Evolutionary conservation across 2,329 filamentous ascomycete species (phyloP).

Genomic region (Phyllosticta citriasiana): DNA sequence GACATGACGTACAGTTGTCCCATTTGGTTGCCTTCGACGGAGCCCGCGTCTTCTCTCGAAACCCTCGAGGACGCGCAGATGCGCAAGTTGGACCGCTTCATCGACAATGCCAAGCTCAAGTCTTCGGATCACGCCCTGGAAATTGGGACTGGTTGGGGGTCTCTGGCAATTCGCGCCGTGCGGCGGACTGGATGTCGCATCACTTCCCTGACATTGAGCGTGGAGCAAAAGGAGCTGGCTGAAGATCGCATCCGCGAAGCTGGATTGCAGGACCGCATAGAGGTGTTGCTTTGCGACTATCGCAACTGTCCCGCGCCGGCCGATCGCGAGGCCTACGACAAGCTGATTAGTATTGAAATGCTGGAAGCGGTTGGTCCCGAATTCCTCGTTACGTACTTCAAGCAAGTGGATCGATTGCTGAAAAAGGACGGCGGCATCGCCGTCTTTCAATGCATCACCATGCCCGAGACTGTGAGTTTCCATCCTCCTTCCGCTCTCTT

Average conservation of each 20-base stretch:
- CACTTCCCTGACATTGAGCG: slow-evolving; percentile 57
- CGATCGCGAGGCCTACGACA: slow-evolving; percentile 48
- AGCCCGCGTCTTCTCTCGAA: slow-evolving; percentile 39
- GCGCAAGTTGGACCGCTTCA: slow-evolving; percentile 56
- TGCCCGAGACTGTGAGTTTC: slow-evolving; percentile 47
- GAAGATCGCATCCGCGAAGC: slow-evolving; percentile 54
- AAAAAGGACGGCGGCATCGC: slow-evolving; percentile 58
- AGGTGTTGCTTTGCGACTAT: slow-evolving; percentile 61
- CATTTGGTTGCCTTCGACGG: slow-evolving; percentile 47
- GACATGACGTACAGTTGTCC: slow-evolving; percentile 71
- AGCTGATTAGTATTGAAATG: slow-evolving; percentile 69
- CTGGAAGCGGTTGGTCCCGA: slow-evolving; percentile 62
- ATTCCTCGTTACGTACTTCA: slow-evolving; percentile 59
- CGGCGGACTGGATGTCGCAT: slow-evolving; percentile 56
- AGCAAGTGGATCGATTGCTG: slow-evolving; percentile 51
- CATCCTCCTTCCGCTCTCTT: neutral
- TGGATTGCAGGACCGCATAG: slow-evolving; percentile 50
- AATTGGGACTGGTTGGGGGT: slow-evolving; percentile 68
- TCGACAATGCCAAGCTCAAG: slow-evolving; percentile 55
- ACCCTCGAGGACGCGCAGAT: slow-evolving; percentile 56
- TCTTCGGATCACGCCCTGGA: slow-evolving; percentile 59
- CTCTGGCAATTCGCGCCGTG: slow-evolving; percentile 61
- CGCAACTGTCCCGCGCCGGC: slow-evolving; percentile 45
- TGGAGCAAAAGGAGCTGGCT: slow-evolving; percentile 58
- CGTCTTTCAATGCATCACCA: slow-evolving; percentile 69